Conservation (phyloP, 2,329 filamentous ascomycete species). For the Neopestalotiopsis clavispora region DNA sequence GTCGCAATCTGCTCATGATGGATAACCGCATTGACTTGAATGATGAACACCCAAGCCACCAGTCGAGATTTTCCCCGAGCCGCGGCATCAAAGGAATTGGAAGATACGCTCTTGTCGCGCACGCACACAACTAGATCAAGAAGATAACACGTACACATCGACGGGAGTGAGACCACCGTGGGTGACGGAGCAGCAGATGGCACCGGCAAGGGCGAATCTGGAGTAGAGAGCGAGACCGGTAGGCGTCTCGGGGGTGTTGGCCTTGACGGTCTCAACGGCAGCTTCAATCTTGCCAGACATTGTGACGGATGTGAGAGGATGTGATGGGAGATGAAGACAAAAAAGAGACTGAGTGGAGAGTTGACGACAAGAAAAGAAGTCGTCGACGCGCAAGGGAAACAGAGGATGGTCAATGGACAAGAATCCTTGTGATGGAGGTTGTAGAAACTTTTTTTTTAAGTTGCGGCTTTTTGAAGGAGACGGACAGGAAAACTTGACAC, state of each 20-base stretch:
- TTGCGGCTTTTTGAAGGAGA: conserved; percentile 31
- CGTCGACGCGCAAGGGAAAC: conserved; percentile 19
- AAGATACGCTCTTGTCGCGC: background rate
- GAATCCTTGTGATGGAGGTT: conserved; percentile 12
- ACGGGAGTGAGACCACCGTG: conserved; percentile 97
- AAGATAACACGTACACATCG: conserved; percentile 83
- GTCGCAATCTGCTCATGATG: background rate
- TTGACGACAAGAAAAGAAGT: conserved; percentile 17
- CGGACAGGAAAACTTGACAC: conserved; percentile 23
- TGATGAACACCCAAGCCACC: background rate
- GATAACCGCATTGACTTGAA: background rate
- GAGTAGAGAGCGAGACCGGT: conserved; percentile 71
- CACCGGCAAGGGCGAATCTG: conserved; percentile 95
- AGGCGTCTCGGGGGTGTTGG: conserved; percentile 30
- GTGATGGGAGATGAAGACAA: conserved; percentile 17
- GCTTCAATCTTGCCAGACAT: conserved; percentile 30
- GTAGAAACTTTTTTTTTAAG: conserved; percentile 8
- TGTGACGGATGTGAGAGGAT: conserved; percentile 18
- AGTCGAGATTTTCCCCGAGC: background rate
- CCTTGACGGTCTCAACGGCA: conserved; percentile 30
- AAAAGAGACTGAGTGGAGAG: conserved; percentile 32
- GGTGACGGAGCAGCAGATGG: conserved; percentile 96
- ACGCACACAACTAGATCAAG: background rate
- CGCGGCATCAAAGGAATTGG: background rate
- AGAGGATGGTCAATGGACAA: conserved; percentile 22